Evolutionary conservation across 768 basidiomycete genomes (phyloP), one percentile per base, ranked within the genome.

Genomic region (Boletus rubroflammeus): DNA sequence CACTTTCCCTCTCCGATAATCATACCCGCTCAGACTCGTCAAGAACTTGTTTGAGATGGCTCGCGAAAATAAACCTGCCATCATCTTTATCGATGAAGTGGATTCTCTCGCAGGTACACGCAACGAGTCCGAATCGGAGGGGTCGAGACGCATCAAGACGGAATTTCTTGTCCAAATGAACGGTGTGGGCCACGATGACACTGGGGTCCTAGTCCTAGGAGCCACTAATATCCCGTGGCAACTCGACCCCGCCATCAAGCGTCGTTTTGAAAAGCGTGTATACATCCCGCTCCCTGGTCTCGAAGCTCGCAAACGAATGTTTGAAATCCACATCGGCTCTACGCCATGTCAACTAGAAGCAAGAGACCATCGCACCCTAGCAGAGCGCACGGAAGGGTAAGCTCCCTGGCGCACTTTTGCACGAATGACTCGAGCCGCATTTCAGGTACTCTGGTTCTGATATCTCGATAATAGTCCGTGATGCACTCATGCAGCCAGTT

Each of bases 201-300:
- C 90, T 0, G 97, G 97, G 9, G 92, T 99, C 0, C 81, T 99
- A 19, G 94, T 98, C 9, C 81, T 99, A 21, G 97, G 95, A 29
- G 97, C 97, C 9, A 99, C 97, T 5, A 99, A 99, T 62, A 97
- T 98, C 49, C 97, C 97, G 3, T 98, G 96, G 96, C 91, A 94
- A 67, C 80, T 98, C 43, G 96, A 98, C 68, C 89, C 91, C 58
- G 96, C 96, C 41, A 98, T 98, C 75, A 98, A 98, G 72, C 88
- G 97, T 67, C 84, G 96, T 84, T 98, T 98, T 59, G 95, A 98
- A 73, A 98, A 97, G 73, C 86, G 97, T 53, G 95, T 99, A 77
- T 93, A 98, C 70, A 99, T 99, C 54, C 97, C 97, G 29, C 84
- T 98, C 19, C 97, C 97, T 10, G 93, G 93, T 0, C 79, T 89